Conservation (phyloP, 2,329 filamentous ascomycete species). For the Cladorrhinum sp. region DNA sequence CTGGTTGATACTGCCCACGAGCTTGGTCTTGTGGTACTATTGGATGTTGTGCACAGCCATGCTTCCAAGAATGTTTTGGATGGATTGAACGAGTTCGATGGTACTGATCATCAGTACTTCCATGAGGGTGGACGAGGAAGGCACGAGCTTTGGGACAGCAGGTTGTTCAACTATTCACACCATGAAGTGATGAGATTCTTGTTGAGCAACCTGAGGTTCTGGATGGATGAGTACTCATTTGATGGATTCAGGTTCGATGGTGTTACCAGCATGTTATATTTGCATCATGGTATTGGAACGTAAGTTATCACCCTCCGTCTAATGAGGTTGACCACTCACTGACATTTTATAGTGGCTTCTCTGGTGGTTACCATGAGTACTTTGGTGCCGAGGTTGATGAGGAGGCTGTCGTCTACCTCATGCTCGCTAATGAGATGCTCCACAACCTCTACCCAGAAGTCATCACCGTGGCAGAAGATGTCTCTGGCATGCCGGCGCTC, state of each 20-base stretch:
- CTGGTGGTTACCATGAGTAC: slow-evolving; percentile 96
- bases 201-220: slow-evolving; percentile 91
- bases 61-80: slow-evolving; percentile 97
- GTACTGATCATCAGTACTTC: slow-evolving; percentile 93
- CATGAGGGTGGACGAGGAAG: slow-evolving; percentile 79
- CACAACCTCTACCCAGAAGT: slow-evolving; percentile 82
- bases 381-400: slow-evolving; percentile 88
- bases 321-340: slow-evolving; percentile 19
- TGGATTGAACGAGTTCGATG: slow-evolving; percentile 93
- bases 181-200: slow-evolving; percentile 96
- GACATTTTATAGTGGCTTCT: slow-evolving; percentile 70
- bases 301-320: slow-evolving; percentile 46
- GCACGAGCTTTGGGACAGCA: slow-evolving; percentile 94
- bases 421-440: slow-evolving; percentile 94
- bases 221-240: slow-evolving; percentile 98
- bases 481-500: slow-evolving; percentile 97
- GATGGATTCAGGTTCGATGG: slow-evolving; percentile 98
- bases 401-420: slow-evolving; percentile 90
- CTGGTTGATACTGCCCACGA: slow-evolving; percentile 92
- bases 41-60: slow-evolving; percentile 97
- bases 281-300: slow-evolving; percentile 95
- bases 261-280: slow-evolving; percentile 97
- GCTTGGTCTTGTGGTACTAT: slow-evolving; percentile 82
- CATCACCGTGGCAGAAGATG: slow-evolving; percentile 94
- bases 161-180: slow-evolving; percentile 93